Evolutionary conservation across 2,329 filamentous ascomycete species (phyloP), one percentile per base, ranked within the genome.

Genomic region (Aplosporella prunicola): DNA sequence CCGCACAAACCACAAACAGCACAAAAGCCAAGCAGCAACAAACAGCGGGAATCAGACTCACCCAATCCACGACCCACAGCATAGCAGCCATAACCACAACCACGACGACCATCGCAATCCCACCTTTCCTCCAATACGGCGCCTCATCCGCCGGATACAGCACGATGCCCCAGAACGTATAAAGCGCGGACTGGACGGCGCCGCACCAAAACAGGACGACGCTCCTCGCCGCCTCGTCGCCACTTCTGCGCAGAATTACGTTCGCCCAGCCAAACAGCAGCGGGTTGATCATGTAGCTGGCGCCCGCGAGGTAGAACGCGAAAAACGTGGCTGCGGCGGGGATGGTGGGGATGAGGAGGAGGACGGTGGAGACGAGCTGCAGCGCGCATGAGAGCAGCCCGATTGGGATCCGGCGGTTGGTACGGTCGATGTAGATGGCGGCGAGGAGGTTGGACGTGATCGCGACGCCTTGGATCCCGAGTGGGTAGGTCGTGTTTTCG

Each of bases 401-500:
- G 51, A 62, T 61, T 2, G 57, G 56, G 8, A 58, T 47, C 20
- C 52, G 53, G 3, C 47, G 46, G 15, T 56, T 52, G 0, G 61
- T 62, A 15, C 51, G 48, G 33, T 64, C 60, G 38, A 63, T 63
- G 15, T 58, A 47, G 33, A 56, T 51, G 13, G 56, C 59, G 16
- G 57, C 58, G 2, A 53, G 45, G 9, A 62, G 51, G 29, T 60
- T 60, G 5, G 71, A 72, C 0, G 69, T 53, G 23, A 77, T 76
- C 2, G 72, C 74, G 0, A 70, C 66, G 0, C 71, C 73, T 0
- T 73, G 66, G 0, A 77, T 67, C 2, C 71, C 72, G 0, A 72
- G 68, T 0, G 72, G 72, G 32, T 75, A 76, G 45, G 73, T 69
- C 47, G 76, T 77, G 18, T 20, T 27, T 16, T 39, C 28, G 7